Base-by-base conservation (phyloP, 164 flowering plant species). In the Stephania yunnanensis region DNA sequence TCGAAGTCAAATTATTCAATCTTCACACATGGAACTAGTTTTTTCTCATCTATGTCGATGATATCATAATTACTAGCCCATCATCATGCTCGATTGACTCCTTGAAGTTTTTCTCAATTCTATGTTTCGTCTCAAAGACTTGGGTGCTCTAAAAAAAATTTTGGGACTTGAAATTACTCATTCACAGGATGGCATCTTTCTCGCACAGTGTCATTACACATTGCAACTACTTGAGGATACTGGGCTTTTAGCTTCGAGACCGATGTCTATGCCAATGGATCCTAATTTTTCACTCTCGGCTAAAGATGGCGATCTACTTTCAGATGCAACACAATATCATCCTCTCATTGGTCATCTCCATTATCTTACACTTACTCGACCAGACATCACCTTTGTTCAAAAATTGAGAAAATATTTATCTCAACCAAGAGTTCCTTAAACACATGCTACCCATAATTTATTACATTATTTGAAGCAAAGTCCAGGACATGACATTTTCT, bases 31-130 rank as follows among this genome's bases (percentile, higher is more conserved):
- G 50, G 77, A 0, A 53, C 12, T 20, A 11, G 15, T 75, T 29
- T 69, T 44, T 52, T 3, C 15, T 75, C 10, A 69, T 75, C 3
- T 75, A 70, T 69, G 78, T 75, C 20, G 78, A 75, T 75, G 78
- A 70, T 46, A 45, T 75, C 4, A 70, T 70, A 1, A 22, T 75
- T 7, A 36, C 68, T 0, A 67, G 73, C 13, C 36, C 31, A 36
- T 5, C 17, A 31, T 17, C 29, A 10, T 19, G 6, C 13, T 6
- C 1, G 1, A 58, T 58, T 58, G n/a, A 22, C 5, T 7, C 19
- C 1, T n/a, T 71, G 5, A 13, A 58, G 20, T 19, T 58, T 15
- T 58, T 19, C 64, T 15, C 19, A 6, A 58, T 6, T 15, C n/a
- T 19, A 19, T 22, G 17, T 73, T 73, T 19, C 44, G 65, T 6